These are phyloP conservation scores for Apophysomyces sp. DNA, from an alignment of 371 early-diverging fungal genomes.

Conservation along the genomic window DNA sequence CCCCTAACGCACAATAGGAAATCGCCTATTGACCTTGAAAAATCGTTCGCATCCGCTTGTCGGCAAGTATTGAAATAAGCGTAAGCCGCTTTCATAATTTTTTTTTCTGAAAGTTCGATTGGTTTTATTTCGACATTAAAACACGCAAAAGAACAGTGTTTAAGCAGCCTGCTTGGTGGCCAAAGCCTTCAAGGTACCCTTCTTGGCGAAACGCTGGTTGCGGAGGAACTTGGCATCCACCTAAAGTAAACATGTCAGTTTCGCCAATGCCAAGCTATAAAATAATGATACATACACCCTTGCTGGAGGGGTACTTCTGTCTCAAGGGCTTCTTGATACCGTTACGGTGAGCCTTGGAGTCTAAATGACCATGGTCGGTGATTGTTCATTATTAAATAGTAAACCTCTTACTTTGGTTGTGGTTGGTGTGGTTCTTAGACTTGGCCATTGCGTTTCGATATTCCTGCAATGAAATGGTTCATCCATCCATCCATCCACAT, in stretches of 20 bases:
- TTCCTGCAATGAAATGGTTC: constrained; percentile 7
- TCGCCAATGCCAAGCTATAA: not conserved
- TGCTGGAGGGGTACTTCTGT: constrained; percentile 86
- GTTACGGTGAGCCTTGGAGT: constrained; percentile 98
- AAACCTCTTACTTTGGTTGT: constrained; percentile 90
- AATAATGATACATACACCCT: constrained; percentile 74
- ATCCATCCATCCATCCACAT: constrained; percentile 10
- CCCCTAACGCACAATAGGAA: too few relatives aligned
- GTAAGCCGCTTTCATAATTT: too few relatives aligned
- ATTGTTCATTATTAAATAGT: not conserved
- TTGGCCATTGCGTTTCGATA: constrained; percentile 77
- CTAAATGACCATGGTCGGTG: constrained; percentile 22
- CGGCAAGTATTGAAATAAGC: too few relatives aligned
- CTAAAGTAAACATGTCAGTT: constrained; percentile 21
- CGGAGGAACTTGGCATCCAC: constrained; percentile 97
- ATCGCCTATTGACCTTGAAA: too few relatives aligned
- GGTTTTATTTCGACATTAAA: not conserved
- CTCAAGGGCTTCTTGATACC: constrained; percentile 95
- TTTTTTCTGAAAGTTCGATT: not conserved
- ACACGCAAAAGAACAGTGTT: not conserved
- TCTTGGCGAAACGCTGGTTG: constrained; percentile 97
- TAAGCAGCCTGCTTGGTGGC: constrained; percentile 20
- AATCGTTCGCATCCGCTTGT: too few relatives aligned
- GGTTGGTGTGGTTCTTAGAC: constrained; percentile 99
- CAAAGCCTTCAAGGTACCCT: constrained; percentile 57